Evolutionary conservation across 176 grass and related monocot species (phyloP), one percentile per base, ranked within the genome.

Genomic region (Carex littledalei): DNA sequence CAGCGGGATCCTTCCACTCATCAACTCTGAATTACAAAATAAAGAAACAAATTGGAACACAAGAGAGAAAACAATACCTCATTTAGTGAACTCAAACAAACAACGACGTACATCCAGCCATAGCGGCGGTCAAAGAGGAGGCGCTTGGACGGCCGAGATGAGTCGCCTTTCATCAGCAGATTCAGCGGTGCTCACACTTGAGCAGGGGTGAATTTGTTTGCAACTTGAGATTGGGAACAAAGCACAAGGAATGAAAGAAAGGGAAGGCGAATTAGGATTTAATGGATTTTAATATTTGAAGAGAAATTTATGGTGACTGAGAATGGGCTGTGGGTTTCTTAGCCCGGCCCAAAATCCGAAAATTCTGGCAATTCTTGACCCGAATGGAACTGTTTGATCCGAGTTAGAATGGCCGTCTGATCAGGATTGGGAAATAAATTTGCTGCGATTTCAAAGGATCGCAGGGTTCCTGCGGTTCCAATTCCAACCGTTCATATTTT

Each of bases 91-190:
- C 64, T 12, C 24, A 79, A 80, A 53, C 10, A 67, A 86, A 12
- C 14, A 6, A 67, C 16, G 49, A 79, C 63, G 47, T 85, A 90
- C 89, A 90, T 81, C 89, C 85, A 90, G 53, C 89, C 89, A 32
- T 90, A 90, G 65, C 89, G 89, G 41, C 65, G 86, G 74, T 90
- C 85, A 64, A 90, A 90, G 57, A 87, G 54, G 57, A 90, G 82
- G 63, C 89, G 85, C n/a, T 81, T 84, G 17, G 63, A 4, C 47
- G 81, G 81, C 52, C 4, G 72, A 18, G 64, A 29, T 79, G 73
- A 17, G 21, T 8, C 24, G 20, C 64, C 41, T n/a, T 67, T 64
- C 86, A 87, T 87, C 20, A 41, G 39, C 12, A 22, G 5, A 29
- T 29, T 29, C 29, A 29, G 29, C 29, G 1, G 26, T 26, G 26